Percentiles rank a stretch among this genome's conserved stretches.
These are phyloP conservation scores for Lactuca sativa DNA, from an alignment of 129 eudicot genomes.

Conservation along the genomic window DNA sequence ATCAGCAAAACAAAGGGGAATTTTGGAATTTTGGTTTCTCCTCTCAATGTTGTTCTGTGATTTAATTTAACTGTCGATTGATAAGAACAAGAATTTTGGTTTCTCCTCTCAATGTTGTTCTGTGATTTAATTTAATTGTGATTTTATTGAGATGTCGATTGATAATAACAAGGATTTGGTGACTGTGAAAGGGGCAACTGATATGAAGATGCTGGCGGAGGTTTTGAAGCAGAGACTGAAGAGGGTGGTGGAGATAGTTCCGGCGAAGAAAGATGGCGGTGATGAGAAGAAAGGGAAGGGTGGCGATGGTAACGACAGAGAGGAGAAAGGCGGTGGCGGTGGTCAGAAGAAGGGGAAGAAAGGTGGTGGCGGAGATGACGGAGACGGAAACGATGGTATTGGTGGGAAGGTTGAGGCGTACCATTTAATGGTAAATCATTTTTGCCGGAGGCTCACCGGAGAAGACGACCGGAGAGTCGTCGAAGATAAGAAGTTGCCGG, in stretches of 20 bases:
- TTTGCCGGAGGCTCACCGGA: too few species aligned
- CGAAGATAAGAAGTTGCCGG: too few species aligned
- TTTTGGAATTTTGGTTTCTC: slow-evolving; percentile 13
- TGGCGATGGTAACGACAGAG: slow-evolving; percentile 22
- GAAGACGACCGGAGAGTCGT: too few species aligned
- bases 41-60: too few species aligned
- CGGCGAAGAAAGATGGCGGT: slow-evolving; percentile 54
- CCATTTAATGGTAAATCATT: too few species aligned
- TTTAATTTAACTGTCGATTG: too few species aligned
- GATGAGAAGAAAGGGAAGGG: slow-evolving; percentile 18
- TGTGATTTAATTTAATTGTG: slow-evolving; percentile 19
- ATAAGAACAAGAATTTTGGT: too few species aligned
- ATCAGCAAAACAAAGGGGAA: slow-evolving; percentile 63
- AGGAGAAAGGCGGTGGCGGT: background rate
- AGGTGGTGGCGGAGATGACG: slow-evolving; percentile 3
- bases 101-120: background rate
- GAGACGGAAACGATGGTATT: background rate
- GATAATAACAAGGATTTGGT: slow-evolving; percentile 57
- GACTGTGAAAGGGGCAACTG: slow-evolving; percentile 70
- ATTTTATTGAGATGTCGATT: slow-evolving; percentile 53
- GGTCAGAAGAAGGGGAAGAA: slow-evolving; percentile 10
- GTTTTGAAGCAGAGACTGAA: slow-evolving; percentile 49
- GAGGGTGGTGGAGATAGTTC: slow-evolving; percentile 55
- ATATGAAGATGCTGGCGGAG: slow-evolving; percentile 57
- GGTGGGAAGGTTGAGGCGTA: slow-evolving; percentile 8